phyloP scores from a whole-genome alignment of 2,329 filamentous ascomycete genomes.

The Claviceps paspali region DNA sequence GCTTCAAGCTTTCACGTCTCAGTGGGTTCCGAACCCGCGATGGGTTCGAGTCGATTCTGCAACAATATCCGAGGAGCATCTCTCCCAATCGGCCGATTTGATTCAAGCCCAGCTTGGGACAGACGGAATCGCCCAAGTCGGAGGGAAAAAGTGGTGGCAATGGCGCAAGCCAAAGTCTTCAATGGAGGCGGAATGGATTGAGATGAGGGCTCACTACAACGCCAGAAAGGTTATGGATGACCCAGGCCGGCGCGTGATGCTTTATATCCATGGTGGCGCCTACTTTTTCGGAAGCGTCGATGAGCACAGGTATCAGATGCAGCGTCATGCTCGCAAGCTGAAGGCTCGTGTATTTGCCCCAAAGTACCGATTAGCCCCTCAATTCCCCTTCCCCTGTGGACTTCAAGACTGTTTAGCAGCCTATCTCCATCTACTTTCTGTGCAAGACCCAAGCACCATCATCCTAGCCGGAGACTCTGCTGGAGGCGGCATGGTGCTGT shows the following conservation, averaged over 20 bases:
- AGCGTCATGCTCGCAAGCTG: slow-evolving; percentile 85
- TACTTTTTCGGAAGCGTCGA: slow-evolving; percentile 95
- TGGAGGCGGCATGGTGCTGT: slow-evolving; percentile 78
- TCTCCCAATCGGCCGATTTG: slow-evolving; percentile 49
- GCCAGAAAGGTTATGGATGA: slow-evolving; percentile 49
- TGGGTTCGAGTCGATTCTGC: slow-evolving; percentile 72
- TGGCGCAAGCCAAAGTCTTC: slow-evolving; percentile 56
- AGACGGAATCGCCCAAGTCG: slow-evolving; percentile 58
- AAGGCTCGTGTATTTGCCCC: slow-evolving; percentile 81
- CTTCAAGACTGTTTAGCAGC: slow-evolving; percentile 79
- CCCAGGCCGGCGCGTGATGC: slow-evolving; percentile 60
- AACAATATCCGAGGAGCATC: slow-evolving; percentile 46
- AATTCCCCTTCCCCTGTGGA: slow-evolving; percentile 91
- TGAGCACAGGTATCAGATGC: slow-evolving; percentile 96
- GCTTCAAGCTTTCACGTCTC: slow-evolving; percentile 75
- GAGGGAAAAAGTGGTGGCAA: slow-evolving; percentile 78
- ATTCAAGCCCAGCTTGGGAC: slow-evolving; percentile 63
- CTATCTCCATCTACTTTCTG: slow-evolving; percentile 66
- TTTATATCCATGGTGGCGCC: slow-evolving; percentile 87
- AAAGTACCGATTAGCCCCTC: slow-evolving; percentile 73
- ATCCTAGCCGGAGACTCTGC: slow-evolving; percentile 86
- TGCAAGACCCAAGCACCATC: slow-evolving; percentile 67
- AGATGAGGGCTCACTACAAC: slow-evolving; percentile 66
- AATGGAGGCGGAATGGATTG: slow-evolving; percentile 83
- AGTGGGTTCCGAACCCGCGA: slow-evolving; percentile 78